Conservation (phyloP, 139 green algal genomes). For the Chlamydomonas schloesseri region DNA sequence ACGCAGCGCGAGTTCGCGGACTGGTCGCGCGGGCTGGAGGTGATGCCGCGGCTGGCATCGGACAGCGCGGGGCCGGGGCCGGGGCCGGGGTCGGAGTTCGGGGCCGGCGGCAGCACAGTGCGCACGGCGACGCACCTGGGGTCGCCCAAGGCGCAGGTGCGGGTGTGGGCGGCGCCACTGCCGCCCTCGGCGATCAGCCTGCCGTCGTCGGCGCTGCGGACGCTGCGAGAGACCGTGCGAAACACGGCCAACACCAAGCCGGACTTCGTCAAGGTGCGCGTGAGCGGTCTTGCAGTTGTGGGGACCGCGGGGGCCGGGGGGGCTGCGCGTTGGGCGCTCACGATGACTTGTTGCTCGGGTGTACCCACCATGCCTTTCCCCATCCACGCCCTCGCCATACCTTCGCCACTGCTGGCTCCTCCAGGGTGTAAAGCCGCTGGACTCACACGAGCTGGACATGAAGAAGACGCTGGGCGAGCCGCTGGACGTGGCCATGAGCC, state of each 20-base stretch:
- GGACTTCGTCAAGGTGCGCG: constrained; percentile 14
- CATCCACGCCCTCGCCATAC: too few species aligned
- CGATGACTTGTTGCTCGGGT: too few species aligned
- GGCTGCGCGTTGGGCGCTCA: too few species aligned
- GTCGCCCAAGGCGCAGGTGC: constrained; percentile 28
- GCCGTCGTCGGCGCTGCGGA: constrained; percentile 27
- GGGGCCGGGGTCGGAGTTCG: not conserved
- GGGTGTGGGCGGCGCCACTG: constrained; percentile 41
- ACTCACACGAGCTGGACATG: constrained; percentile 31
- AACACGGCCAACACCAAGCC: constrained; percentile 45
- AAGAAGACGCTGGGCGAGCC: constrained; percentile 51
- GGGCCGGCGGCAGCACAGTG: too few species aligned
- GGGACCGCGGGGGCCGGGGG: too few species aligned
- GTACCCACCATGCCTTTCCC: too few species aligned
- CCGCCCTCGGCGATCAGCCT: constrained; percentile 50
- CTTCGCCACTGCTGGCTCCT: too few species aligned
- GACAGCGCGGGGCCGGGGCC: not conserved
- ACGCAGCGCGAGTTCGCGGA: constrained; percentile 25
- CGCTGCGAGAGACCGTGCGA: constrained; percentile 40
- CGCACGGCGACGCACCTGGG: constrained; percentile 17
- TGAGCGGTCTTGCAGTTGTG: too few species aligned
- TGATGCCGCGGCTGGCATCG: constrained; percentile 9
- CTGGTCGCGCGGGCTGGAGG: constrained; percentile 29
- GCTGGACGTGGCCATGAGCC: constrained; percentile 35
- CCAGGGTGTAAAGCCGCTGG: constrained; percentile 9